phyloP scores from a whole-genome alignment of 805 yeast species.

The Wickerhamomyces queroliae region DNA sequence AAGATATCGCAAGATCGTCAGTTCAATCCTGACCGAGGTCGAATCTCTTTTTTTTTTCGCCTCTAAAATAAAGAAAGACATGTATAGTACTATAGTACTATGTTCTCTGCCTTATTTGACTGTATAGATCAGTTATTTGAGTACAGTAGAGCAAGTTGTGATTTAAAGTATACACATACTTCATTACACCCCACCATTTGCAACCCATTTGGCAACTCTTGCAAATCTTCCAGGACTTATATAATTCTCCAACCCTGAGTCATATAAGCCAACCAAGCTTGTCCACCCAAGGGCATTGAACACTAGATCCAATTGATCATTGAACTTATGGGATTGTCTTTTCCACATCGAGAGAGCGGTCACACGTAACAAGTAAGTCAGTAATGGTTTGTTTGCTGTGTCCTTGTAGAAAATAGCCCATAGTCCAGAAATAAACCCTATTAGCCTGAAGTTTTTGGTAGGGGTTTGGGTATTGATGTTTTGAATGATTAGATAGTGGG shows the following conservation, averaged over 20 bases:
- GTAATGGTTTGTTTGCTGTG: background rate
- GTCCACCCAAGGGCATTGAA: background rate
- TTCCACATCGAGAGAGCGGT: conserved; percentile 1
- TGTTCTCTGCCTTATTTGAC: no score
- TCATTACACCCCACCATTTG: background rate
- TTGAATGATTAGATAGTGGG: conserved; percentile 1
- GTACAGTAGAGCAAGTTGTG: no score
- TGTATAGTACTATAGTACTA: background rate
- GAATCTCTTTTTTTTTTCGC: conserved; percentile 18
- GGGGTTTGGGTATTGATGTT: background rate
- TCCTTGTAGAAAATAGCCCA: conserved; percentile 3
- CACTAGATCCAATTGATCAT: background rate
- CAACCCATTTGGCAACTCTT: background rate
- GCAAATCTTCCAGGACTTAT: background rate
- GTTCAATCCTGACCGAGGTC: conserved; percentile 40
- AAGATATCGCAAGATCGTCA: conserved; percentile 41
- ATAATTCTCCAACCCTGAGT: background rate
- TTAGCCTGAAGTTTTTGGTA: conserved; percentile 3
- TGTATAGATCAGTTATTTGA: no score
- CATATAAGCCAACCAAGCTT: background rate
- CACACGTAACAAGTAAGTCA: conserved; percentile 4
- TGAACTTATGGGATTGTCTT: background rate
- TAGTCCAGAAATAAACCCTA: conserved; percentile 9
- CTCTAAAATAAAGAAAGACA: conserved; percentile 2
- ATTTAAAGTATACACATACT: background rate